Base-by-base conservation (phyloP, 176 grass and related monocot genomes). In the Secale cereale region DNA sequence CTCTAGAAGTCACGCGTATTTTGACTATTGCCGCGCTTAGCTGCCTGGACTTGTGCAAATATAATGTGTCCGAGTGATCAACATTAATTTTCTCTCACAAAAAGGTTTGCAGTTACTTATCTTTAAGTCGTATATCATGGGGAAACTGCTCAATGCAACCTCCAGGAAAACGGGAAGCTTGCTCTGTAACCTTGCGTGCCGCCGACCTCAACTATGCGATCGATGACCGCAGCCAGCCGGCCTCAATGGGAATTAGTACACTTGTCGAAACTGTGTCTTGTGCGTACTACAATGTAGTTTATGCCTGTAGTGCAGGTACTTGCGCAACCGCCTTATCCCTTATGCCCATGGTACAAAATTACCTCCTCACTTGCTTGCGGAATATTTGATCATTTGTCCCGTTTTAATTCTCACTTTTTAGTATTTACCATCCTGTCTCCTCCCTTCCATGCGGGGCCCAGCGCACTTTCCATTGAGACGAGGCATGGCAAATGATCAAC, bases 101-200 rank as follows among this genome's bases (percentile, higher is more conserved):
- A 45, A 46, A 60, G 14, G 35, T 27, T 61, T 5, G 31, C 57
- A 35, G 86, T 83, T 88, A 30, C 50, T 50, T 43, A 36, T 17
- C 33, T 78, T 85, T 59, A 27, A 26, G 48, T 89, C 82, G 61
- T 63, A 82, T 72, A 82, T 71, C 74, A 27, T 70, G 88, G 88
- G 31, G 30, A 89, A 86, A 89, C 88, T 23, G 88, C 72, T 30
- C 60, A 33, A 29, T 36, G 79, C 79, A 89, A 26, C 39, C 78
- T 72, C 64, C 78, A 86, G 19, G 83, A 86, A 89, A 81, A 77
- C 60, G 67, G 83, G 78, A 78, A n/a, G 23, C 46, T 23, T 60
- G 57, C 57, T 25, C 57, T 60, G 57, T 60, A 60, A 60, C 9
- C 6, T 60, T 60, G 57, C 57, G 37, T 72, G 73, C 73, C 27